Conservation (phyloP, 371 early-diverging fungal species). For the Mucor indicus region DNA sequence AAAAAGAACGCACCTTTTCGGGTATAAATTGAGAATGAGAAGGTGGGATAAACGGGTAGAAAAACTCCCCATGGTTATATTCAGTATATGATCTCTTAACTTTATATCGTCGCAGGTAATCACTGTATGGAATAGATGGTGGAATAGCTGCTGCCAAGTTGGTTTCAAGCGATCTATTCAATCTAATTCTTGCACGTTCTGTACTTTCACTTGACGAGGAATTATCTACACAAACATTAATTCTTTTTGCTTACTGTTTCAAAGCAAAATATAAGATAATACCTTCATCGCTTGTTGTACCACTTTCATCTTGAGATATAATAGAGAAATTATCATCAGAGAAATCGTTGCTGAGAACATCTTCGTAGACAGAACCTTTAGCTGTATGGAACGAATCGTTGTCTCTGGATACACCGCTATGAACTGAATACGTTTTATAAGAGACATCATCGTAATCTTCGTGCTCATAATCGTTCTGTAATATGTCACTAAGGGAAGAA, state of each 20-base stretch:
- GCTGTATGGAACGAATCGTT: constrained; percentile 43
- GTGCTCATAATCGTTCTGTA: neutral
- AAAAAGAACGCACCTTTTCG: constrained; percentile 21
- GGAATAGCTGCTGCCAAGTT: constrained; percentile 30
- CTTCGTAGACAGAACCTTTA: constrained; percentile 9
- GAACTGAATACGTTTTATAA: constrained; percentile 15
- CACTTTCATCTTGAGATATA: neutral
- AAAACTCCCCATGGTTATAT: constrained; percentile 22
- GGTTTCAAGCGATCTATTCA: neutral
- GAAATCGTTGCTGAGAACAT: constrained; percentile 12
- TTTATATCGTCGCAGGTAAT: constrained; percentile 58
- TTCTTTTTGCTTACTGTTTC: neutral
- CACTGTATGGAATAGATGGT: constrained; percentile 70
- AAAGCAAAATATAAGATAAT: neutral
- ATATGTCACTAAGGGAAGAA: neutral
- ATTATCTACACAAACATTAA: neutral
- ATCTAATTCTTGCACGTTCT: neutral
- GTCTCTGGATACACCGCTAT: constrained; percentile 26
- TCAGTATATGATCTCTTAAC: constrained; percentile 34
- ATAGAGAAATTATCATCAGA: constrained; percentile 4
- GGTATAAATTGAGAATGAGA: constrained; percentile 38
- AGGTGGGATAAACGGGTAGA: constrained; percentile 56
- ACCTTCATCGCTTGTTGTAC: neutral
- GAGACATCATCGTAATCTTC: constrained; percentile 1
- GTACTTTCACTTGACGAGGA: neutral